Base-by-base conservation (phyloP, 371 early-diverging fungal genomes). In the Mortierella sp. region DNA sequence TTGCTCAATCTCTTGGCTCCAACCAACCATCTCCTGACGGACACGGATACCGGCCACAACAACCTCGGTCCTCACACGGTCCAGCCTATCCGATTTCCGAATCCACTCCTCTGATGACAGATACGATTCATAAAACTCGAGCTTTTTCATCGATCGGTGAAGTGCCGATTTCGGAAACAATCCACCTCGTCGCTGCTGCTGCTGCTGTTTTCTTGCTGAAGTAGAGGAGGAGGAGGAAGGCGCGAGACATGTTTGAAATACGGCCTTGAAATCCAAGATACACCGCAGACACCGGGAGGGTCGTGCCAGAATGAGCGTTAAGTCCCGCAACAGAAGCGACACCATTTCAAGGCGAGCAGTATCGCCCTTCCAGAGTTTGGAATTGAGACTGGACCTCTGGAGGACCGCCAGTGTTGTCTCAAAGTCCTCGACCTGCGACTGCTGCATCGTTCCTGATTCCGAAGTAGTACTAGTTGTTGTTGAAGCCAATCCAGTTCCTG, bases 311-410 rank as follows among this genome's bases (percentile, higher is more conserved):
- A 86, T 50, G 42, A 86, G 57, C 5, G 80, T 77, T 52, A 86
- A 26, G 42, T 86, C 87, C 3, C 80, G 72, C 9, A 86, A 44
- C 1, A 86, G 75, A 7, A 86, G 58, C 9, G 78, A 74, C 4
- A 82, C 50, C 82, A 86, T 77, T 38, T 86, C 87, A 0, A 78
- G 71, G n/a, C 87, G 80, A 14, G 78, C 34, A 14, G 83, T 86
- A n/a, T 86, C 87, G 24, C 87, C 87, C 44, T 76, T 86, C 87
- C 87, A 86, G 6, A 82, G 74, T 45, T 75, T 82, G 38, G 87
- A 86, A 11, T 77, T 68, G 26, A 82, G 68, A 76, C 87, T 80
- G 2, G 74, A 57, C 11, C 58, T 45, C 44, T 86, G 87, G 1
- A 86, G 38, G 31, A 80, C 57, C 5, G 87, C 87, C 54, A 86